Conservation (phyloP, 768 basidiomycete species). For the Kwoniella dejecticola region DNA sequence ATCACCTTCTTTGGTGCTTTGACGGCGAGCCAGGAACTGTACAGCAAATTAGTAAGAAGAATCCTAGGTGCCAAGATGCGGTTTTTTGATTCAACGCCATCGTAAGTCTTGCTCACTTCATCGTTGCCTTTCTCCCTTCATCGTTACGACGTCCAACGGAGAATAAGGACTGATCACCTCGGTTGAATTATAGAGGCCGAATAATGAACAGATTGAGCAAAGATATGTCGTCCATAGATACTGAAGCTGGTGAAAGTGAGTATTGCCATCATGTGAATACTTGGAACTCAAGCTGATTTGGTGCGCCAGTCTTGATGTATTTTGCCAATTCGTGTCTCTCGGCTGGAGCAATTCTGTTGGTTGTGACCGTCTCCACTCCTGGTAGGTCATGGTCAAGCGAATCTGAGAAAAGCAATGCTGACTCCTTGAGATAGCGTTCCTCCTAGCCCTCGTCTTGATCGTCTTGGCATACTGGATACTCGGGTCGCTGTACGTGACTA, state of each 20-base stretch:
- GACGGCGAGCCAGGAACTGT: slow-evolving; percentile 47
- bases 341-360: slow-evolving; percentile 51
- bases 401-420: too few species aligned
- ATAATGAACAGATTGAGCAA: slow-evolving; percentile 82
- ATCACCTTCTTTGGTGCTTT: slow-evolving; percentile 45
- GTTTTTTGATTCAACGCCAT: slow-evolving; percentile 48
- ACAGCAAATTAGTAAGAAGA: slow-evolving; percentile 47
- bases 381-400: too few species aligned
- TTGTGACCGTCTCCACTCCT: slow-evolving; percentile 54
- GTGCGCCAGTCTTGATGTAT: slow-evolving; percentile 36
- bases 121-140: not conserved
- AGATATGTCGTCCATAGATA: slow-evolving; percentile 76
- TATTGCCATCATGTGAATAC: not conserved
- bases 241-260: slow-evolving; percentile 51
- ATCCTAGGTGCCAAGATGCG: slow-evolving; percentile 55
- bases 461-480: slow-evolving; percentile 51
- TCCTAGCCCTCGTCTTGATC: slow-evolving; percentile 52
- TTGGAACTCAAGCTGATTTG: not conserved
- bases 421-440: slow-evolving; percentile 39
- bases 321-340: slow-evolving; percentile 45
- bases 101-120: slow-evolving; percentile 19
- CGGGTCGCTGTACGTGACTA: slow-evolving; percentile 56
- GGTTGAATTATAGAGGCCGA: slow-evolving; percentile 63
- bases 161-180: not conserved
- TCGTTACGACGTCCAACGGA: too few species aligned